Evolutionary conservation across 2,329 filamentous ascomycete species (phyloP).

Genomic region (Colletotrichum gloeosporioides): DNA sequence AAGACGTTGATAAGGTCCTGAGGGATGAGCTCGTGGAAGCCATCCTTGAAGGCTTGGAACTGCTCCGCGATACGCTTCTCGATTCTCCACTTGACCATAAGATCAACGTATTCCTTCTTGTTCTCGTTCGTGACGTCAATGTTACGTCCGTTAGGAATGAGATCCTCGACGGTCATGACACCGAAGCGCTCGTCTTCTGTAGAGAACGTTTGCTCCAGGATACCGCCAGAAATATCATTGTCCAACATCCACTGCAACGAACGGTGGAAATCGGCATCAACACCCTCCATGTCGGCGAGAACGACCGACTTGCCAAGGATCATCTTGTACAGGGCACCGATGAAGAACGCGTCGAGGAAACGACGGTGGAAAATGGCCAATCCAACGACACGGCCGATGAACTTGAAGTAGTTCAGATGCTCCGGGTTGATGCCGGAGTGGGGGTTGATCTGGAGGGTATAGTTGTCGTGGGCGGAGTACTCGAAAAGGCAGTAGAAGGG

Average conservation of each 20-base stretch:
- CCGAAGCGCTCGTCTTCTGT: constrained; percentile 98
- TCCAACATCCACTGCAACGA: constrained; percentile 98
- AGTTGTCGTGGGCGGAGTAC: constrained; percentile 99
- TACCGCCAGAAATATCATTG: constrained; percentile 91
- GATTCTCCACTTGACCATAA: constrained; percentile 99
- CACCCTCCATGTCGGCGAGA: constrained; percentile 97
- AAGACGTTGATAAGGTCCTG: constrained; percentile 98
- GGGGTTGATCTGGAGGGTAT: constrained; percentile 98
- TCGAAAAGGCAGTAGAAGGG: constrained; percentile 99
- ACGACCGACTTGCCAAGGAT: constrained; percentile 91
- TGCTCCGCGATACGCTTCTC: constrained; percentile 98
- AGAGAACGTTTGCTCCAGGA: constrained; percentile 94
- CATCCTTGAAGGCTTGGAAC: constrained; percentile 96
- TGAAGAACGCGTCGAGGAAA: constrained; percentile 98
- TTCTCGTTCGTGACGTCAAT: constrained; percentile 98
- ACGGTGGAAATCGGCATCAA: constrained; percentile 96
- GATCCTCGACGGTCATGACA: constrained; percentile 90
- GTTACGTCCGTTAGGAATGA: constrained; percentile 87
- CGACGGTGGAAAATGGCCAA: constrained; percentile 97
- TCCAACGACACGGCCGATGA: constrained; percentile 96
- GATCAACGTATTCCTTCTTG: constrained; percentile 97
- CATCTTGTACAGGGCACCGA: constrained; percentile 99
- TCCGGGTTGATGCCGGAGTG: constrained; percentile 99
- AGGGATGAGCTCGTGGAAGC: constrained; percentile 97
- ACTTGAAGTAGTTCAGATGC: constrained; percentile 99